Conservation (phyloP, 225 moss, liverwort and hornwort genomes). For the Physcomitrellopsis africana region DNA sequence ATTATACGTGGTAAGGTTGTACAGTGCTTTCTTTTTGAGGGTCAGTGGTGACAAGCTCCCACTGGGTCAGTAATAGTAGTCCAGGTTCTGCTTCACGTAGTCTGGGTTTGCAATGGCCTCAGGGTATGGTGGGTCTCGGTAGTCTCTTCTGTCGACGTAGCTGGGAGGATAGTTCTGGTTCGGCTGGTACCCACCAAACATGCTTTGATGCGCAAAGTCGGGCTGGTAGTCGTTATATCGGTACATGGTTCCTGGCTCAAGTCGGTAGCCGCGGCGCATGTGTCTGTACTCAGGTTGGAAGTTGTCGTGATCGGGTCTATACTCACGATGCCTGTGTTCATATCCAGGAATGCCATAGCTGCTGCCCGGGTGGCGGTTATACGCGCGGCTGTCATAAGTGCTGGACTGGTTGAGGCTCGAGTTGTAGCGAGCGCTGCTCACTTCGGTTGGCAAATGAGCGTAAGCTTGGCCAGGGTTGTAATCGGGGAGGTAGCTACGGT, state of each 20-base stretch:
- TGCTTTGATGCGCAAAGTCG: not conserved
- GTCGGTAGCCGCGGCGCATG: not conserved
- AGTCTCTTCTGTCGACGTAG: conserved; percentile 6
- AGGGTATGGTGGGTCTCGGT: not conserved
- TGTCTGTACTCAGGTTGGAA: not conserved
- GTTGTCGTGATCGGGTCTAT: not conserved
- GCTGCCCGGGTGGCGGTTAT: not conserved
- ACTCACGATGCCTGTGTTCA: not conserved
- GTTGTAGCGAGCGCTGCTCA: conserved; percentile 9
- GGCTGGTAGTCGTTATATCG: not conserved
- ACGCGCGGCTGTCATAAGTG: not conserved
- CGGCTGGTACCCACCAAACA: conserved; percentile 11
- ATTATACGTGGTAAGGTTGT: too few relatives aligned
- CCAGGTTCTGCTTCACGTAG: conserved; percentile 11
- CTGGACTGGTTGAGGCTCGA: not conserved
- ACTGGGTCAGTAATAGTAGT: not conserved
- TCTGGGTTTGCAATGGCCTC: not conserved
- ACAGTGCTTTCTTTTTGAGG: too few relatives aligned
- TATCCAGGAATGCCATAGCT: not conserved
- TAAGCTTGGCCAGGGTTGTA: not conserved
- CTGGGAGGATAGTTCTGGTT: conserved; percentile 26
- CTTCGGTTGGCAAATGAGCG: not conserved
- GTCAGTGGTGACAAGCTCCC: not conserved
- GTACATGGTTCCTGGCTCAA: not conserved
- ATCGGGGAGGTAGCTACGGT: not conserved